These are phyloP conservation scores for Elaeis guineensis DNA, from an alignment of 176 grass and related monocot species.

Conservation along the genomic window DNA sequence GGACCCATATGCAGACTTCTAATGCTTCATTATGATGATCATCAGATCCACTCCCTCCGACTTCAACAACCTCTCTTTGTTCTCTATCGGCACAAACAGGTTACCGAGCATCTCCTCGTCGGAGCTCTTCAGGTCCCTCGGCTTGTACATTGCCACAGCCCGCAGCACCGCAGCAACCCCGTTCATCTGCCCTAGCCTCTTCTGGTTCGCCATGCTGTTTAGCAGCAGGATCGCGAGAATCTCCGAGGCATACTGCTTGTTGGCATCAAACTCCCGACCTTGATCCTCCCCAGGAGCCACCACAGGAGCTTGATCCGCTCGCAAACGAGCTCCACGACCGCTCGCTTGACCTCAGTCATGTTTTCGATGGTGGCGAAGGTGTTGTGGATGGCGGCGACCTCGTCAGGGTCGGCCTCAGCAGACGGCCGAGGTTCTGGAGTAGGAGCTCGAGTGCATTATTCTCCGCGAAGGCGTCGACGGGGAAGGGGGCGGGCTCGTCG, in stretches of 20 bases:
- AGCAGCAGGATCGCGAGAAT: conserved; percentile 85
- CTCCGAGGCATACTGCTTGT: conserved; percentile 93
- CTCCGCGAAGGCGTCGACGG: conserved; percentile 54
- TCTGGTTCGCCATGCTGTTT: conserved; percentile 80
- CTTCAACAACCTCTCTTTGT: conserved; percentile 71
- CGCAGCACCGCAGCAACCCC: conserved; percentile 75
- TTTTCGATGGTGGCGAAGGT: conserved; percentile 82
- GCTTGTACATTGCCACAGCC: conserved; percentile 88
- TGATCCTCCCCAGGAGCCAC: conserved; percentile 72
- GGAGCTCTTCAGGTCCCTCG: conserved; percentile 68
- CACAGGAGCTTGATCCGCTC: conserved; percentile 72
- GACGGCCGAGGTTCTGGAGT: conserved; percentile 69
- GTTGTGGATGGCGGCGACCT: conserved; percentile 62
- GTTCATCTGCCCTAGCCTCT: conserved; percentile 74
- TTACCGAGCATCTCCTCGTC: conserved; percentile 99
- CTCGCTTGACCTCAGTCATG: conserved; percentile 46
- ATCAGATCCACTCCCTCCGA: conserved; percentile 89
- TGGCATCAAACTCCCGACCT: conserved; percentile 80
- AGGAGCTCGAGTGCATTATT: conserved; percentile 79
- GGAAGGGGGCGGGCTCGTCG: conserved; percentile 39
- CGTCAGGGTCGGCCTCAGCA: conserved; percentile 63
- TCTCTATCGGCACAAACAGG: conserved; percentile 80
- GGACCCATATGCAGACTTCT: conserved; percentile 72
- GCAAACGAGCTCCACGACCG: conserved; percentile 45
- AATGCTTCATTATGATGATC: conserved; percentile 99